phyloP scores from a whole-genome alignment of 2,329 filamentous ascomycete species.

The Drechmeria coniospora region DNA sequence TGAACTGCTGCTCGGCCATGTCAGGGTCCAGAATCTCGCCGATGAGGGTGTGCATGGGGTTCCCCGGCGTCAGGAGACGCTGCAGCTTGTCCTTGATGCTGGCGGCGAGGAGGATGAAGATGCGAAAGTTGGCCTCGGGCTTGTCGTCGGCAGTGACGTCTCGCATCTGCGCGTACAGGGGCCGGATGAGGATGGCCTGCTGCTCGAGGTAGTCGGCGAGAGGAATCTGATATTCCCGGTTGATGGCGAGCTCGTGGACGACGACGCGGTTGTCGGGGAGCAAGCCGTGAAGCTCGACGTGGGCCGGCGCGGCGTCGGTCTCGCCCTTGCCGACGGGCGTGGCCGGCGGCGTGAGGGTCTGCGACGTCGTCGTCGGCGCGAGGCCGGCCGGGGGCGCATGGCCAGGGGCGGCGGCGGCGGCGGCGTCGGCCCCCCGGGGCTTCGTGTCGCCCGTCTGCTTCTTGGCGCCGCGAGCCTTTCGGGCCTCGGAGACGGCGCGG shows the following conservation, averaged over 20 bases:
- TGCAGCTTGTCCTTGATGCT: slow-evolving; percentile 59
- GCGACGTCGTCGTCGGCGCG: slow-evolving; percentile 27
- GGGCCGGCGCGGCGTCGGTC: slow-evolving; percentile 18
- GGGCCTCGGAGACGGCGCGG: slow-evolving; percentile 57
- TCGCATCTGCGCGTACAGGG: slow-evolving; percentile 41
- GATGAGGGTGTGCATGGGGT: slow-evolving; percentile 60
- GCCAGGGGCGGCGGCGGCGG: slow-evolving; percentile 20
- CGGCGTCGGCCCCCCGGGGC: slow-evolving; percentile 45
- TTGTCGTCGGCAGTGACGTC: slow-evolving; percentile 52
- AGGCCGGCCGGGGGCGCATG: slow-evolving; percentile 20
- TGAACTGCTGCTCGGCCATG: slow-evolving; percentile 52
- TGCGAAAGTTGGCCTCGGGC: slow-evolving; percentile 46
- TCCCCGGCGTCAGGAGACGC: slow-evolving; percentile 53
- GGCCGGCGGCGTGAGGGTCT: slow-evolving; percentile 37
- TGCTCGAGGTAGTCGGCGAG: slow-evolving; percentile 42
- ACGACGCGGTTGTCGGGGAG: slow-evolving; percentile 61
- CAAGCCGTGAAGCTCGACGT: slow-evolving; percentile 31
- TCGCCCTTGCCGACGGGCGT: slow-evolving; percentile 28
- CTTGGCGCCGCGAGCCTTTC: slow-evolving; percentile 47
- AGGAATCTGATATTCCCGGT: slow-evolving; percentile 62
- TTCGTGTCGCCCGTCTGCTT: slow-evolving; percentile 55
- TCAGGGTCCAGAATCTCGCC: slow-evolving; percentile 62
- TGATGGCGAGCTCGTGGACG: slow-evolving; percentile 66
- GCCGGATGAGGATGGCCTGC: slow-evolving; percentile 31
- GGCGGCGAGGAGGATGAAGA: slow-evolving; percentile 56